phyloP scores from a whole-genome alignment of 805 yeast genomes.

The Candida verbasci region DNA sequence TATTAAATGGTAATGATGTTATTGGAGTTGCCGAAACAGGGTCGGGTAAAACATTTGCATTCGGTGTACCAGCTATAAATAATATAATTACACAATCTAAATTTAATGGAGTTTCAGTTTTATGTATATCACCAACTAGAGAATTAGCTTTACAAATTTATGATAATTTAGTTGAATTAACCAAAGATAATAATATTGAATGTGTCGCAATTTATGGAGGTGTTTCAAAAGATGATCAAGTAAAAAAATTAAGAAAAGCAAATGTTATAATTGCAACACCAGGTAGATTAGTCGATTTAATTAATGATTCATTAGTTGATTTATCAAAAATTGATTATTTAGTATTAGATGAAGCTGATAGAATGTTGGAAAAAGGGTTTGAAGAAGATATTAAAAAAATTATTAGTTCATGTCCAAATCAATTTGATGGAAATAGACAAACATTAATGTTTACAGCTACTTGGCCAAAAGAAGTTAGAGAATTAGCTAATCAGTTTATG shows the following conservation, averaged over 20 bases:
- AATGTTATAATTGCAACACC: conserved; percentile 95
- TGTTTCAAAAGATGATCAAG: conserved; percentile 92
- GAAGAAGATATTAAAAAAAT: conserved; percentile 92
- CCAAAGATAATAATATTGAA: conserved; percentile 55
- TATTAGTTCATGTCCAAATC: conserved; percentile 28
- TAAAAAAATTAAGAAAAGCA: conserved; percentile 55
- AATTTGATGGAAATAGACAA: conserved; percentile 56
- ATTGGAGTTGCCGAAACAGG: conserved; percentile 99
- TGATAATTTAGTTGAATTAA: conserved; percentile 70
- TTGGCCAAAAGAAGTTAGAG: conserved; percentile 99
- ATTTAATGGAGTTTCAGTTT: conserved; percentile 58
- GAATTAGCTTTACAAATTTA: conserved; percentile 93
- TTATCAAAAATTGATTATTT: conserved; percentile 66
- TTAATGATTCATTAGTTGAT: conserved; percentile 81
- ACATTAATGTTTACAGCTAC: conserved; percentile 99
- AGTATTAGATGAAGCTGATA: conserved; percentile 95
- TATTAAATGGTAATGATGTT: conserved; percentile 75
- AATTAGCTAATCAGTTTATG: conserved; percentile 84
- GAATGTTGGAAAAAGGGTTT: conserved; percentile 98
- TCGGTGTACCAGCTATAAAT: conserved; percentile 94
- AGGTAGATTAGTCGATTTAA: conserved; percentile 89
- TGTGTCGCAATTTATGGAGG: conserved; percentile 95
- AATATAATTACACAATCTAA: conserved; percentile 47
- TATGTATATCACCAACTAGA: conserved; percentile 94
- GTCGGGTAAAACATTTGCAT: conserved; percentile 95